phyloP scores from a whole-genome alignment of 2,329 filamentous ascomycete genomes.

The Ophiocordyceps unilateralis region DNA sequence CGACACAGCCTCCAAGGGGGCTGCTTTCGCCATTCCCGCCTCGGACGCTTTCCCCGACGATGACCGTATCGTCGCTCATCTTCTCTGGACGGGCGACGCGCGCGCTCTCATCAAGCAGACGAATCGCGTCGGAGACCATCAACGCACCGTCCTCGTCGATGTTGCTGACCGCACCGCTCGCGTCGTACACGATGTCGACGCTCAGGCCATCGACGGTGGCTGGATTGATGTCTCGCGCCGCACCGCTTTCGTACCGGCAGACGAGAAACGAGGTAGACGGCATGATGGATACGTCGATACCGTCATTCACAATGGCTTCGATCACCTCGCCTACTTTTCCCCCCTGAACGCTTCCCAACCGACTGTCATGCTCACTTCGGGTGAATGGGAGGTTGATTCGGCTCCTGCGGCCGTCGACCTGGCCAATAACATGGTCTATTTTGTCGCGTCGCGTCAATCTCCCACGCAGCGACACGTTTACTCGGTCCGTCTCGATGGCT shows the following conservation, averaged over 20 bases:
- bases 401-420: constrained; percentile 76
- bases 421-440: constrained; percentile 77
- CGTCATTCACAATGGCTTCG: constrained; percentile 68
- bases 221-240: constrained; percentile 92
- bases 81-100: constrained; percentile 65
- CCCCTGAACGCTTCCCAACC: constrained; percentile 59
- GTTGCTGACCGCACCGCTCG: constrained; percentile 55
- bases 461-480: constrained; percentile 87
- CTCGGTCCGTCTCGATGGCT: constrained; percentile 59
- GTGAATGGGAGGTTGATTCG: constrained; percentile 79
- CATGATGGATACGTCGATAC: constrained; percentile 89
- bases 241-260: constrained; percentile 73
- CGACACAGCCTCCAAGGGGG: constrained; percentile 34
- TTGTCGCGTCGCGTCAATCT: constrained; percentile 69
- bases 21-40: not conserved
- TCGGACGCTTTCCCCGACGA: constrained; percentile 62
- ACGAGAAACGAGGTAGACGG: constrained; percentile 54
- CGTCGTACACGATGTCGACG: constrained; percentile 62
- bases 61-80: constrained; percentile 79
- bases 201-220: constrained; percentile 75
- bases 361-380: constrained; percentile 75
- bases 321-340: constrained; percentile 86
- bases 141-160: constrained; percentile 77
- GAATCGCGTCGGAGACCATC: constrained; percentile 82
- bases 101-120: constrained; percentile 82